phyloP scores from a whole-genome alignment of 2,329 filamentous ascomycete species.

The Trichoderma aggressivum region DNA sequence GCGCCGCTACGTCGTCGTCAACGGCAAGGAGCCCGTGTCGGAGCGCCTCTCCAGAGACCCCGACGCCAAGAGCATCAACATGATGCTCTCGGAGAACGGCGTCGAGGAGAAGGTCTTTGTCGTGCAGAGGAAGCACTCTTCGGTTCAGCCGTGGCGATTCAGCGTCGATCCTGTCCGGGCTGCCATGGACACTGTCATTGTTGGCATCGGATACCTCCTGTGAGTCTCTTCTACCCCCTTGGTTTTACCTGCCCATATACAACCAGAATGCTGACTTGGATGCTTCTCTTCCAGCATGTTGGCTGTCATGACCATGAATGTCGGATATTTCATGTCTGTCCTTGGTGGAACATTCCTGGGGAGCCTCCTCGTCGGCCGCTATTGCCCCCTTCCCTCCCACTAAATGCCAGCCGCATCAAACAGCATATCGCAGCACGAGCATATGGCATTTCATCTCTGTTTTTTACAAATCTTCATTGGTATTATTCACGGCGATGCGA shows the following conservation, averaged over 20 bases:
- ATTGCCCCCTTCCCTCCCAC: conserved; percentile 50
- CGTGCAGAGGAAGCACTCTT: conserved; percentile 54
- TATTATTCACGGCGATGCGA: neutral
- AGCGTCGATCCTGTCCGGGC: conserved; percentile 75
- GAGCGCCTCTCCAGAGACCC: conserved; percentile 58
- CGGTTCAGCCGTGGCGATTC: conserved; percentile 71
- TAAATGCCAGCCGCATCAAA: conserved; percentile 20
- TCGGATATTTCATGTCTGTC: conserved; percentile 81
- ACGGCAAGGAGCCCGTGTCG: conserved; percentile 57
- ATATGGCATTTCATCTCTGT: neutral
- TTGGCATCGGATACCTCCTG: conserved; percentile 82
- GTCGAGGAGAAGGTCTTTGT: conserved; percentile 77
- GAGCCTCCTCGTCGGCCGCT: conserved; percentile 75
- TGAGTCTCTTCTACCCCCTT: conserved; percentile 47
- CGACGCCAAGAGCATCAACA: conserved; percentile 62
- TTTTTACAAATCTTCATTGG: neutral
- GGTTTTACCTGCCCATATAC: neutral
- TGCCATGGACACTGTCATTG: conserved; percentile 64
- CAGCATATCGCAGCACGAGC: neutral
- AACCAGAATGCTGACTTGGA: neutral
- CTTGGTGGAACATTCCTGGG: conserved; percentile 80
- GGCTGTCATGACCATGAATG: conserved; percentile 85
- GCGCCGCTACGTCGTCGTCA: conserved; percentile 73
- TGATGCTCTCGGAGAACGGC: conserved; percentile 69
- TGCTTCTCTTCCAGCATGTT: conserved; percentile 66